phyloP scores from a whole-genome alignment of 495 filamentous ascomycete genomes.

The Saxispiralis lemnorum region DNA sequence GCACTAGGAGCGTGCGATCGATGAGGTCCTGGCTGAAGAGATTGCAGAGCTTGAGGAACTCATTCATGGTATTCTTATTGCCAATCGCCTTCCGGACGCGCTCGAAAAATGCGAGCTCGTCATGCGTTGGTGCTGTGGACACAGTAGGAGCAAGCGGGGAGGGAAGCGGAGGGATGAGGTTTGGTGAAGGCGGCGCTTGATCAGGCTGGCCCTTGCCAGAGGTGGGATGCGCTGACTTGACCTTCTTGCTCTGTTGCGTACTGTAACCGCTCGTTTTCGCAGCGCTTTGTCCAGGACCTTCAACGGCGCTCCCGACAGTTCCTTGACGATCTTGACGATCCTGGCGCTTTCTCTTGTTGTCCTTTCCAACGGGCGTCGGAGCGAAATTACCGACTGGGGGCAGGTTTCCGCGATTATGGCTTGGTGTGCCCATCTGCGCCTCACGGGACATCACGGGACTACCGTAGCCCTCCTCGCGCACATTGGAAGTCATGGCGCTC shows the following conservation, averaged over 20 bases:
- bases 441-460: slow-evolving; percentile 21
- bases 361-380: slow-evolving; percentile 58
- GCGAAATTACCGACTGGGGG: slow-evolving; percentile 91
- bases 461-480: slow-evolving; percentile 34
- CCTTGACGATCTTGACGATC: slow-evolving; percentile 8
- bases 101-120: slow-evolving; percentile 88
- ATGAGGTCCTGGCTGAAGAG: slow-evolving; percentile 83
- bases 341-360: slow-evolving; percentile 63
- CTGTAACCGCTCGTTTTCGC: slow-evolving; percentile 30
- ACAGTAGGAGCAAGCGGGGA: slow-evolving; percentile 64
- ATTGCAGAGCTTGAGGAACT: slow-evolving; percentile 91
- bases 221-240: slow-evolving; percentile 32
- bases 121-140: slow-evolving; percentile 40
- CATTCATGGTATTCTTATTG: slow-evolving; percentile 77
- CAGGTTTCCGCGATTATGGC: slow-evolving; percentile 27
- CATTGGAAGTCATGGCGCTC: slow-evolving; percentile 40
- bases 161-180: slow-evolving; percentile 68
- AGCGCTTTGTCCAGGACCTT: slow-evolving; percentile 18
- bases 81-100: slow-evolving; percentile 88
- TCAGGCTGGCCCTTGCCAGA: slow-evolving; percentile 41
- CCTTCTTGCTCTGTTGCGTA: slow-evolving; percentile 2
- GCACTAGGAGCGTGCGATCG: slow-evolving; percentile 57
- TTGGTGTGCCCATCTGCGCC: slow-evolving; percentile 26
- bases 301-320: slow-evolving; percentile 15
- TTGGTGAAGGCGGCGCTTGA: slow-evolving; percentile 60